phyloP scores from a whole-genome alignment of 441 rosid species.

The Geranium incanum region DNA sequence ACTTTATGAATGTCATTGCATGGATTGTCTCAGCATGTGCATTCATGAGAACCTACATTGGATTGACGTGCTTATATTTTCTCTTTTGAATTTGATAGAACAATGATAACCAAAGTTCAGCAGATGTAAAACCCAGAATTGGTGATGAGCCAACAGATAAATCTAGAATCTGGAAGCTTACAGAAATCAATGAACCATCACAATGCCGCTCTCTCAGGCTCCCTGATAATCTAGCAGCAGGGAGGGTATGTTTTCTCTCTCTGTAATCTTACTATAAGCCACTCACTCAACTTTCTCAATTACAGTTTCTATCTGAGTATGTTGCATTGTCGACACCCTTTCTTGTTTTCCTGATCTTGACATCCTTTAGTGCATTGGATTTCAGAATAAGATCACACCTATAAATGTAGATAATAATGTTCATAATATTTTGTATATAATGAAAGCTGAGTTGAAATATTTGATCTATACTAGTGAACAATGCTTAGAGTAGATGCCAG shows the following conservation, averaged over 20 bases:
- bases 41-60: background rate
- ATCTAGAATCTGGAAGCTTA: conserved; percentile 66
- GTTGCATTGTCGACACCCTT: background rate
- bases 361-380: background rate
- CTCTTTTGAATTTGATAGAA: conserved; percentile 36
- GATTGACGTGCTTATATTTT: conserved; percentile 14
- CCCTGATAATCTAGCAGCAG: conserved; percentile 49
- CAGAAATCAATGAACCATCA: conserved; percentile 67
- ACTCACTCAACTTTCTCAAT: background rate
- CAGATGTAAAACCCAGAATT: conserved; percentile 62
- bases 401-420: background rate
- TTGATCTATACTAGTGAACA: too few relatives aligned
- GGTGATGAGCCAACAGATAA: conserved; percentile 55
- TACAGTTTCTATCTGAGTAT: too few relatives aligned
- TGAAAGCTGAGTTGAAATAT: too few relatives aligned
- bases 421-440: background rate
- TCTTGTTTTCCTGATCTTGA: background rate
- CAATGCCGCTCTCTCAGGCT: conserved; percentile 77
- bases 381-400: background rate
- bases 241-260: conserved; percentile 42
- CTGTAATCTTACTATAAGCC: conserved; percentile 7
- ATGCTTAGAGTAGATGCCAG: background rate
- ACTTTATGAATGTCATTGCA: background rate
- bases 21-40: background rate
- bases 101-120: conserved; percentile 44